A percentile compares a stretch with the other conserved stretches of the same genome.
Conservation (phyloP, 2,329 filamentous ascomycete genomes). For the Epicoccum nigrum region DNA sequence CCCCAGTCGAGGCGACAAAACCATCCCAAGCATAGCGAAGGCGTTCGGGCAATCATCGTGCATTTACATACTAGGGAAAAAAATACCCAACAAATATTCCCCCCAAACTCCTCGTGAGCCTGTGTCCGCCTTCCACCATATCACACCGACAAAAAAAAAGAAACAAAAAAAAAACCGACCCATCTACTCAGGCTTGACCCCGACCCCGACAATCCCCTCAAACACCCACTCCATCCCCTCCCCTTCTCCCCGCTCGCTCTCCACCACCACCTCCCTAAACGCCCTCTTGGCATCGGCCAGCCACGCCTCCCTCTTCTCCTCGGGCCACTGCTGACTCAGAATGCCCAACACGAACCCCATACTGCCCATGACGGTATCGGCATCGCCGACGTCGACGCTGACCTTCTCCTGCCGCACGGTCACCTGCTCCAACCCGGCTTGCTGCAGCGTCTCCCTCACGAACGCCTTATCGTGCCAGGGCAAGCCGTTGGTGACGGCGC, state of each 20-base stretch:
- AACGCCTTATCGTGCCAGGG: constrained; percentile 20
- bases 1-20: no score
- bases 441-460: constrained; percentile 20
- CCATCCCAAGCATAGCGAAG: constrained; percentile 31
- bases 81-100: constrained; percentile 18
- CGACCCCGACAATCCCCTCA: constrained; percentile 24
- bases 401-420: constrained; percentile 13
- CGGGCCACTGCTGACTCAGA: constrained; percentile 23
- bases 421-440: constrained; percentile 25
- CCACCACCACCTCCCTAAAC: constrained; percentile 16
- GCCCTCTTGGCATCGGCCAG: constrained; percentile 14
- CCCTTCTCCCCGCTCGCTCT: constrained; percentile 20
- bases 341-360: constrained; percentile 28
- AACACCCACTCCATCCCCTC: constrained; percentile 19
- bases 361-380: constrained; percentile 20
- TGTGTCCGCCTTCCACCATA: no score
- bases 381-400: constrained; percentile 17
- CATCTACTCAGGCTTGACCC: constrained; percentile 20
- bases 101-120: no score
- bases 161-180: no score
- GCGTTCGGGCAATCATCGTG: constrained; percentile 26
- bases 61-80: constrained; percentile 17
- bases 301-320: constrained; percentile 21
- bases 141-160: no score
- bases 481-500: constrained; percentile 10